Percentiles rank a stretch among this genome's conserved stretches.
Conservation (phyloP, 179 eudicot genomes). For the Spinacia oleracea region DNA sequence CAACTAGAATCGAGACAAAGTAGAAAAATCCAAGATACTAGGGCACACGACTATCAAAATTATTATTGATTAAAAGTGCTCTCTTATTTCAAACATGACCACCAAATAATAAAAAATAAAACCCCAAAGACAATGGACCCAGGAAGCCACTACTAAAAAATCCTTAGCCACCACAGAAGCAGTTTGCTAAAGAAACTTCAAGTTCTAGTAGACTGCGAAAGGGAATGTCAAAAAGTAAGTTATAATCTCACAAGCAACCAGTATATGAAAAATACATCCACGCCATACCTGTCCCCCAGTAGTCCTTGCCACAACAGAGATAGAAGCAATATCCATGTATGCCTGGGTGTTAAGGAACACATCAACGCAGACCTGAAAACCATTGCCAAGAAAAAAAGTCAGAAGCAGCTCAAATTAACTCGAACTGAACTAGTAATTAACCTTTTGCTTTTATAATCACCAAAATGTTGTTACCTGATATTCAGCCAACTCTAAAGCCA, state of each 20-base stretch:
- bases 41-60: neutral
- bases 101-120: neutral
- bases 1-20: neutral
- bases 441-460: neutral
- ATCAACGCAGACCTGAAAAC: constrained; percentile 84
- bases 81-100: neutral
- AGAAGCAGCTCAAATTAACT: neutral
- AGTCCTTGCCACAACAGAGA: constrained; percentile 85
- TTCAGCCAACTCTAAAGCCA: constrained; percentile 94
- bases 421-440: neutral
- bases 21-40: neutral
- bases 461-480: constrained; percentile 56
- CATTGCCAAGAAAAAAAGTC: constrained; percentile 8
- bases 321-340: constrained; percentile 81
- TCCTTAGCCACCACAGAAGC: neutral
- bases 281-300: constrained; percentile 89
- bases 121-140: neutral
- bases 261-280: neutral
- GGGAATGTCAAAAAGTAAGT: neutral
- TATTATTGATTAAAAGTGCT: neutral
- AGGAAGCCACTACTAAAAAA: neutral
- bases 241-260: neutral
- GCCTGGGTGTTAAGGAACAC: constrained; percentile 81
- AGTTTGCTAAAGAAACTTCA: neutral
- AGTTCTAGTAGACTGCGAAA: neutral